phyloP scores from a whole-genome alignment of 768 basidiomycete genomes.

The Termitomyces sp. region DNA sequence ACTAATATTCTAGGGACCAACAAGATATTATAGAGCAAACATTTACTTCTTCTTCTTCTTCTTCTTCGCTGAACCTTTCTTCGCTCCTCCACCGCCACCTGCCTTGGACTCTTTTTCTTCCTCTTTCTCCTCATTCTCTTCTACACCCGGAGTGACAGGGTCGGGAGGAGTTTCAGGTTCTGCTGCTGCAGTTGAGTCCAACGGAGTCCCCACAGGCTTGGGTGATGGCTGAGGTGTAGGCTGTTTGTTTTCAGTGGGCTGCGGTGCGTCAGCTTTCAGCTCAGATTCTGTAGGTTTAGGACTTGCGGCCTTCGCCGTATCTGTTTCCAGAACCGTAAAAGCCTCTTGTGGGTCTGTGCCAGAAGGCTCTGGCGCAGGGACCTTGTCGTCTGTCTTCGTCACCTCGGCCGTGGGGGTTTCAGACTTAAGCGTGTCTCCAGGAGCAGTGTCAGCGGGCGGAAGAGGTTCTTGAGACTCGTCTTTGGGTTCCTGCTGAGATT shows the following conservation, averaged over 20 bases:
- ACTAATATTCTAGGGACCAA: background rate
- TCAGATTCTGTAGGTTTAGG: background rate
- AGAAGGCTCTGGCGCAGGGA: background rate
- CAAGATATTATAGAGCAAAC: background rate
- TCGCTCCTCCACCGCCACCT: slow-evolving; percentile 10
- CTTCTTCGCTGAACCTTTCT: slow-evolving; percentile 13
- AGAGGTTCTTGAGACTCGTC: background rate
- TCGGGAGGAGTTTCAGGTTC: slow-evolving; percentile 10
- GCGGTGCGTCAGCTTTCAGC: background rate
- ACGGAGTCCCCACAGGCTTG: background rate
- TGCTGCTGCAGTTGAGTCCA: background rate
- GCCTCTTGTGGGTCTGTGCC: background rate
- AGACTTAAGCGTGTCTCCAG: background rate
- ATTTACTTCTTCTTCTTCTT: slow-evolving; percentile 20
- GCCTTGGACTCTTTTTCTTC: slow-evolving; percentile 11
- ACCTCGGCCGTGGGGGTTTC: background rate
- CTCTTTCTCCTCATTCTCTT: slow-evolving; percentile 14
- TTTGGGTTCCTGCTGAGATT: background rate
- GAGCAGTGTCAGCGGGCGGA: background rate
- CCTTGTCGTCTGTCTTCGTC: background rate
- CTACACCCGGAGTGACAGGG: slow-evolving; percentile 7
- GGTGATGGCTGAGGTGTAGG: background rate
- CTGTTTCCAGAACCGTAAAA: background rate
- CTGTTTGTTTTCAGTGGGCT: background rate
- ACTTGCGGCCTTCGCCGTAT: background rate